A percentile compares a stretch with the other conserved stretches of the same genome.
Evolutionary conservation across 2,329 filamentous ascomycete genomes (phyloP).

Genomic region (Trichophaea hybrida): DNA sequence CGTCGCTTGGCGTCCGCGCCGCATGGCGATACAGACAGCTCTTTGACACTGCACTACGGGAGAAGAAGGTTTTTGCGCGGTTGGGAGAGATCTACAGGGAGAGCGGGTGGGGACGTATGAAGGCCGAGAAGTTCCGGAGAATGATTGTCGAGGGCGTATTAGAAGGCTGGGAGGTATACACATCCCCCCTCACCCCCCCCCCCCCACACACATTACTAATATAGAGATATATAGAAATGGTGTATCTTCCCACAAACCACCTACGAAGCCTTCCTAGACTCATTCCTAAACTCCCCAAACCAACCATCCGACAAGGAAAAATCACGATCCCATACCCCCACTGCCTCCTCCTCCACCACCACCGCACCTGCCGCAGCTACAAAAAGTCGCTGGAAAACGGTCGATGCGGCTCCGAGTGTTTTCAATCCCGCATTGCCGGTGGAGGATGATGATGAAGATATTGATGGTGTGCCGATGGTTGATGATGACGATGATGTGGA

Average conservation of each 20-base stretch:
- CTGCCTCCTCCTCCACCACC: slow-evolving; percentile 8
- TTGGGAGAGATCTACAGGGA: slow-evolving; percentile 60
- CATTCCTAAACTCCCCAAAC: slow-evolving; percentile 45
- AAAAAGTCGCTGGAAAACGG: slow-evolving; percentile 36
- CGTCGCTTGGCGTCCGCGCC: slow-evolving; percentile 62
- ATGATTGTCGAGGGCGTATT: slow-evolving; percentile 52
- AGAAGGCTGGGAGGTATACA: slow-evolving; percentile 46
- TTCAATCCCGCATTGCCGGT: slow-evolving; percentile 19
- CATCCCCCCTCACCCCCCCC: not conserved
- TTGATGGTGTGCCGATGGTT: slow-evolving; percentile 29
- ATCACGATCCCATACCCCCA: slow-evolving; percentile 2
- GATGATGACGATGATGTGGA: slow-evolving; percentile 30
- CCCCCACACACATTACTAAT: not conserved
- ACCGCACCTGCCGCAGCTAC: slow-evolving; percentile 28
- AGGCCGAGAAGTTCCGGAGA: slow-evolving; percentile 71
- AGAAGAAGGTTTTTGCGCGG: slow-evolving; percentile 56
- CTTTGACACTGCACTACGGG: slow-evolving; percentile 57
- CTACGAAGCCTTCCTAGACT: slow-evolving; percentile 54
- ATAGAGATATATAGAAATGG: slow-evolving; percentile 32
- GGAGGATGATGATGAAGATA: slow-evolving; percentile 29
- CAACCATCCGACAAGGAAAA: slow-evolving; percentile 4
- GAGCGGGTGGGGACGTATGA: slow-evolving; percentile 63
- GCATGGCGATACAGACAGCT: slow-evolving; percentile 76
- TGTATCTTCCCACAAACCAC: slow-evolving; percentile 56
- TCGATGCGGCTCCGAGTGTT: slow-evolving; percentile 33